phyloP scores from a whole-genome alignment of 108 stramenopile genomes.

The Cylindrotheca closterium region DNA sequence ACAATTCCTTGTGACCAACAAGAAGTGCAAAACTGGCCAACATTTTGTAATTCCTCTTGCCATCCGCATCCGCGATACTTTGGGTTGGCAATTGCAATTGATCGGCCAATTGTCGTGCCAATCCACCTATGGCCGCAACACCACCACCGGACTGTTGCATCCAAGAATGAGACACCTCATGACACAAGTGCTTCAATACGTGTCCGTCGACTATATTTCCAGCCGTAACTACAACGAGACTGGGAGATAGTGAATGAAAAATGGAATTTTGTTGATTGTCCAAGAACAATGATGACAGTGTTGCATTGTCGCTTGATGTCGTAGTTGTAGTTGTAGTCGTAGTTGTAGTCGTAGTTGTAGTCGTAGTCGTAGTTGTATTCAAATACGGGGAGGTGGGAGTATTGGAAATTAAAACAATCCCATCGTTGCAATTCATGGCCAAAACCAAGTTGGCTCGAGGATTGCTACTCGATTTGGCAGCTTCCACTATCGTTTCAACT shows the following conservation, averaged over 20 bases:
- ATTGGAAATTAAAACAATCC: conserved; percentile 61
- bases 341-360: neutral
- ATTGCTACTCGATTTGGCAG: conserved; percentile 11
- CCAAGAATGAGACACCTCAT: conserved; percentile 12
- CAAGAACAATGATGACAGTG: conserved; percentile 15
- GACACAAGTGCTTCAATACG: conserved; percentile 35
- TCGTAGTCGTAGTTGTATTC: conserved; percentile 6
- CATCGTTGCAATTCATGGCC: conserved; percentile 53
- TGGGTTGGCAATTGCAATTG: conserved; percentile 70
- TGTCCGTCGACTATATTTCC: conserved; percentile 61
- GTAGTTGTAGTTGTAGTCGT: conserved; percentile 9
- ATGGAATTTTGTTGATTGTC: neutral
- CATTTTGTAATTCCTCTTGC: too few species aligned
- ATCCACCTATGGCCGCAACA: neutral
- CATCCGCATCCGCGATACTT: conserved; percentile 34
- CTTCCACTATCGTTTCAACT: conserved; percentile 52
- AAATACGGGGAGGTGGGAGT: conserved; percentile 27
- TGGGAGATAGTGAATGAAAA: conserved; percentile 27
- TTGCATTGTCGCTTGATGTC: neutral
- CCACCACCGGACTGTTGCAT: conserved; percentile 17
- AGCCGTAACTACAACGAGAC: conserved; percentile 44
- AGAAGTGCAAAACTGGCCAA: too few species aligned
- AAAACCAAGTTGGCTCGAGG: conserved; percentile 44
- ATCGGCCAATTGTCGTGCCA: conserved; percentile 67
- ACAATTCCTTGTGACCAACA: conserved; percentile 49